These are phyloP conservation scores for Plantago coronopus DNA, from an alignment of 305 asterid genomes.

Conservation along the genomic window DNA sequence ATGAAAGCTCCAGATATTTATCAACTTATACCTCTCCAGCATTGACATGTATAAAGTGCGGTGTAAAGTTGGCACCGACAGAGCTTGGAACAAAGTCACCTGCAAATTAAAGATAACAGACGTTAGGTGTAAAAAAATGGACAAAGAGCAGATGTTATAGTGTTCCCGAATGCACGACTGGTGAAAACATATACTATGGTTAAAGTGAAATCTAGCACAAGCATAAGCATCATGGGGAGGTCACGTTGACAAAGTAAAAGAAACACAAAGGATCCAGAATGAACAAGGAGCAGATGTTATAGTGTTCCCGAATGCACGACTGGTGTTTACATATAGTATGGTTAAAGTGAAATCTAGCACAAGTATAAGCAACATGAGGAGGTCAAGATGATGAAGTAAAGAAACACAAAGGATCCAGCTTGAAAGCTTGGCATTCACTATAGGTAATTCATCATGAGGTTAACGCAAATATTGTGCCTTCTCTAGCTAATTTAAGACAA, in stretches of 20 bases:
- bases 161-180: background rate
- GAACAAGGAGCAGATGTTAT: too few relatives aligned
- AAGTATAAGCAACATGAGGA: background rate
- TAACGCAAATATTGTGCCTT: background rate
- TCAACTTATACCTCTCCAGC: conserved; percentile 72
- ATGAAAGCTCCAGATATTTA: background rate
- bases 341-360: background rate
- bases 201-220: background rate
- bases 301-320: background rate
- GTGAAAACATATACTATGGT: background rate
- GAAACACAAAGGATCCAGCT: background rate
- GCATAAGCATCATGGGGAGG: background rate
- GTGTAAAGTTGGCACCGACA: conserved; percentile 75
- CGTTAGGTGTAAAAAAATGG: background rate
- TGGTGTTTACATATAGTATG: background rate
- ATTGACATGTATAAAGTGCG: conserved; percentile 71
- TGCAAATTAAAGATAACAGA: conserved; percentile 20
- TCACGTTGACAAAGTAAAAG: too few relatives aligned
- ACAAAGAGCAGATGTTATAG: too few relatives aligned
- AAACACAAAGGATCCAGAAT: too few relatives aligned
- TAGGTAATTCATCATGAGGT: background rate
- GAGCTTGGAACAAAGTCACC: conserved; percentile 81
- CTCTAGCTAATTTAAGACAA: too few relatives aligned
- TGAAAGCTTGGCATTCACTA: background rate
- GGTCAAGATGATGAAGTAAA: background rate